Conservation (phyloP, 2,329 filamentous ascomycete genomes). For the Rutstroemia sp. region DNA sequence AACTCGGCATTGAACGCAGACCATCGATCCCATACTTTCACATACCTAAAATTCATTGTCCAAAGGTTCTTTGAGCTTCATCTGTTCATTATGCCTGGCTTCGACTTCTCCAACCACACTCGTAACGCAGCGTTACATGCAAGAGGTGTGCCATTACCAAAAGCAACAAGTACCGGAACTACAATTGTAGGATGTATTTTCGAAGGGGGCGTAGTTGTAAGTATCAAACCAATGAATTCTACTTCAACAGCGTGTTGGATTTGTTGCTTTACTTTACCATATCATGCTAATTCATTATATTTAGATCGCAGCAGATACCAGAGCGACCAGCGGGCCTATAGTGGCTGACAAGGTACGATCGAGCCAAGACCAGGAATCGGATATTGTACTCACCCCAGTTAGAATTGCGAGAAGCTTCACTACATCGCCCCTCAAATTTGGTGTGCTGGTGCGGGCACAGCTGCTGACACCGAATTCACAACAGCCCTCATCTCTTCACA, state of each 20-base stretch:
- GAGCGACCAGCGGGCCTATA: conserved; percentile 94
- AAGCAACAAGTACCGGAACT: conserved; percentile 96
- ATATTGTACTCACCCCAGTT: conserved; percentile 9
- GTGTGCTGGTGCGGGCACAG: conserved; percentile 96
- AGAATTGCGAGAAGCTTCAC: conserved; percentile 99
- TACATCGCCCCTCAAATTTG: conserved; percentile 98
- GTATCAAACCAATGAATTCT: conserved; percentile 28
- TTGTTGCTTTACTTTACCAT: not conserved
- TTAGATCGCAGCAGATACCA: conserved; percentile 93
- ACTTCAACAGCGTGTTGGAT: not conserved
- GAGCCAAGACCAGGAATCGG: not conserved
- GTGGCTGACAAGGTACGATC: conserved; percentile 82
- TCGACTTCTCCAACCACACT: conserved; percentile 99
- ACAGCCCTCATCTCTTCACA: conserved; percentile 97
- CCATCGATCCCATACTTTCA: not conserved
- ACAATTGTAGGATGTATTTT: conserved; percentile 98
- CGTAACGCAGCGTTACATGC: conserved; percentile 95
- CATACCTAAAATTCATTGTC: not conserved
- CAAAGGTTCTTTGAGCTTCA: conserved; percentile 15
- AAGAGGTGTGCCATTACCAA: conserved; percentile 86
- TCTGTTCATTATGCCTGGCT: conserved; percentile 71
- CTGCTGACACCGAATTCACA: conserved; percentile 98
- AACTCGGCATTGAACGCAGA: not conserved
- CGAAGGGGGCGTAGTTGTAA: conserved; percentile 88
- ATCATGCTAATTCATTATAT: conserved; percentile 15